Evolutionary conservation across 2,329 filamentous ascomycete genomes (phyloP).

Genomic region (Juglanconis sp.): DNA sequence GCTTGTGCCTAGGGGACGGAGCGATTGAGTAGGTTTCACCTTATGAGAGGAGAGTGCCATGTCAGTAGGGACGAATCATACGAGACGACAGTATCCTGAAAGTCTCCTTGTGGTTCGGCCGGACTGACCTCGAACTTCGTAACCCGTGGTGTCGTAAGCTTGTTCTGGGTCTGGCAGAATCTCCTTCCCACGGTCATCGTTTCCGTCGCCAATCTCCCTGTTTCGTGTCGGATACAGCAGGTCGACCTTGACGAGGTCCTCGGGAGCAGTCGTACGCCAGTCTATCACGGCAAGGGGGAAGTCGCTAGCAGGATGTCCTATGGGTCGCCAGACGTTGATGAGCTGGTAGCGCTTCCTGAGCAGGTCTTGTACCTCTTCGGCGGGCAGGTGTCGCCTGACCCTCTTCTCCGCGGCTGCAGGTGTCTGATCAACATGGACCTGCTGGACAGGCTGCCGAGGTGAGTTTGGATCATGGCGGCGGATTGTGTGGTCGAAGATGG

Average conservation of each 20-base stretch:
- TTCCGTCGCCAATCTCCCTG: conserved; percentile 29
- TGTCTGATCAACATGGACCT: conserved; percentile 72
- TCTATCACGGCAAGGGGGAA: conserved; percentile 64
- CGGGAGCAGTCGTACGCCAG: conserved; percentile 55
- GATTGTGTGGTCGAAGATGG: conserved; percentile 73
- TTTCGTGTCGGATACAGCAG: conserved; percentile 57
- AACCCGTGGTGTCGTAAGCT: conserved; percentile 52
- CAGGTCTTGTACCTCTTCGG: conserved; percentile 53
- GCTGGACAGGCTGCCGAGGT: conserved; percentile 63
- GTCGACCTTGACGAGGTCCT: conserved; percentile 59
- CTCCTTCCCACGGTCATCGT: conserved; percentile 59
- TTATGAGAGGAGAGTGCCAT: not conserved
- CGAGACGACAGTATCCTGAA: no score
- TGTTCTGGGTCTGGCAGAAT: conserved; percentile 45
- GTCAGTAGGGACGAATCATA: not conserved
- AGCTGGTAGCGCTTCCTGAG: conserved; percentile 60
- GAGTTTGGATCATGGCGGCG: conserved; percentile 51
- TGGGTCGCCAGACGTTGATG: conserved; percentile 70
- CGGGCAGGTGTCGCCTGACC: conserved; percentile 58
- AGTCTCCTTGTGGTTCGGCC: no score
- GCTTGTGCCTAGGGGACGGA: conserved; percentile 55
- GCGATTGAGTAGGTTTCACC: conserved; percentile 62
- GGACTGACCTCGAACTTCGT: conserved; percentile 46
- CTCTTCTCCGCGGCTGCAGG: conserved; percentile 58
- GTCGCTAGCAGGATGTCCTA: conserved; percentile 58